phyloP scores from a whole-genome alignment of 1,139 yeast genomes.

The Scheffersomyces cryptocercus region DNA sequence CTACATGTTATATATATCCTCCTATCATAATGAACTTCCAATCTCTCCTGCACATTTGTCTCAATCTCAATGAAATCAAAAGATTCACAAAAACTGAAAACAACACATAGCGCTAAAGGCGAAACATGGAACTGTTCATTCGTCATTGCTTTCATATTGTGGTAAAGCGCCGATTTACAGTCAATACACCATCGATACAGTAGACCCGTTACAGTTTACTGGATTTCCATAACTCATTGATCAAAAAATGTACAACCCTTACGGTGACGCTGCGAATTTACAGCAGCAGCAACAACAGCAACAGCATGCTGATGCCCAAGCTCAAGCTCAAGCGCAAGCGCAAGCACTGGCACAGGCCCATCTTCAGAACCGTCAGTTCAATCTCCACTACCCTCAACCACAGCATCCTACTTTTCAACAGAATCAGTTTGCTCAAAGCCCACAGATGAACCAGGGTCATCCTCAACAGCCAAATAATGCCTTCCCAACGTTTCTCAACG shows the following conservation, averaged over 20 bases:
- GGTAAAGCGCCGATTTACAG: too few species aligned
- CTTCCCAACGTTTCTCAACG: constrained; percentile 51
- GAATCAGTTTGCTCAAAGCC: constrained; percentile 13
- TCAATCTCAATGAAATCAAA: too few species aligned
- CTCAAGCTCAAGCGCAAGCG: constrained; percentile 6
- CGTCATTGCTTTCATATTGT: too few species aligned
- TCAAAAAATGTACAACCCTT: constrained; percentile 47
- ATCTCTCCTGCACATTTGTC: too few species aligned
- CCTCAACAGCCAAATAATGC: constrained; percentile 8
- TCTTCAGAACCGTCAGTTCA: constrained; percentile 10
- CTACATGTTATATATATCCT: too few species aligned
- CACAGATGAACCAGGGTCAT: constrained; percentile 11
- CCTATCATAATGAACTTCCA: too few species aligned
- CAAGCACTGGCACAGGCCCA: constrained; percentile 9
- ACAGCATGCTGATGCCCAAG: constrained; percentile 1
- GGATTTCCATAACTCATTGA: too few species aligned
- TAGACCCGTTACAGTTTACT: too few species aligned
- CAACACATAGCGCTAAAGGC: too few species aligned
- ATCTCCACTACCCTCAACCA: constrained; percentile 39
- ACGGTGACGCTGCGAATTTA: constrained; percentile 24
- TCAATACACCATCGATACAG: too few species aligned
- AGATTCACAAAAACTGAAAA: too few species aligned
- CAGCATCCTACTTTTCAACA: constrained; percentile 23
- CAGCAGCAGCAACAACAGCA: constrained; percentile 12
- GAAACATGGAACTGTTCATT: too few species aligned